These are phyloP conservation scores for Penicillium taxi DNA, from an alignment of 495 filamentous ascomycete species.

Conservation along the genomic window DNA sequence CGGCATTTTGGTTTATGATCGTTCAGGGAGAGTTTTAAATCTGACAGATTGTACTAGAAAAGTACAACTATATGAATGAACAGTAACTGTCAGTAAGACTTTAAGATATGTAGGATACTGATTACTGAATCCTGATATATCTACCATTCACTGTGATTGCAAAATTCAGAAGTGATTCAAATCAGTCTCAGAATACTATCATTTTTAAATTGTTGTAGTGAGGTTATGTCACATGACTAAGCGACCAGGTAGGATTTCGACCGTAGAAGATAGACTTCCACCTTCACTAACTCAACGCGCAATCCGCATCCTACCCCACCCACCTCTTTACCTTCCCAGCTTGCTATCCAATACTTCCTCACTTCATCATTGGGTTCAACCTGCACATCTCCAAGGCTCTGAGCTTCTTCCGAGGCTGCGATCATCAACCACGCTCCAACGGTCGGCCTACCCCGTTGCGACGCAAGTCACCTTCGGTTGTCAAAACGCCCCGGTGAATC, in stretches of 20 bases:
- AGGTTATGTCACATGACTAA: no score
- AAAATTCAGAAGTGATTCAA: no score
- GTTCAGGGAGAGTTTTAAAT: no score
- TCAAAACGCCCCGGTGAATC: neutral
- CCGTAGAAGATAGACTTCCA: conserved; percentile 33
- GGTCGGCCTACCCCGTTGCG: conserved; percentile 21
- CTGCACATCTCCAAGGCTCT: neutral
- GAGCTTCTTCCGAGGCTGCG: conserved; percentile 3
- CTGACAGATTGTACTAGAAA: no score
- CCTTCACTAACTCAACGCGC: conserved; percentile 34
- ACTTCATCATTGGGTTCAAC: neutral
- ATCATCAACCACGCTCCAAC: conserved; percentile 17
- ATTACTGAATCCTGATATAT: no score
- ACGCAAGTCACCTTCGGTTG: conserved; percentile 11
- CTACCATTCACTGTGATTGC: no score
- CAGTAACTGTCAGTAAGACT: no score
- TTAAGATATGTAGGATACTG: no score
- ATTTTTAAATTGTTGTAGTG: no score
- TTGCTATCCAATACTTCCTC: neutral
- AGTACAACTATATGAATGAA: no score
- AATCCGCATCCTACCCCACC: conserved; percentile 10
- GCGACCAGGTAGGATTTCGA: conserved; percentile 33
- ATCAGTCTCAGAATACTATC: no score
- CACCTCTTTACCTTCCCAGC: conserved; percentile 3
- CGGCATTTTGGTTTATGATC: no score